These are phyloP conservation scores for Pilasporangium apinafurcum DNA, from an alignment of 352 stramenopile genomes.

Conservation along the genomic window DNA sequence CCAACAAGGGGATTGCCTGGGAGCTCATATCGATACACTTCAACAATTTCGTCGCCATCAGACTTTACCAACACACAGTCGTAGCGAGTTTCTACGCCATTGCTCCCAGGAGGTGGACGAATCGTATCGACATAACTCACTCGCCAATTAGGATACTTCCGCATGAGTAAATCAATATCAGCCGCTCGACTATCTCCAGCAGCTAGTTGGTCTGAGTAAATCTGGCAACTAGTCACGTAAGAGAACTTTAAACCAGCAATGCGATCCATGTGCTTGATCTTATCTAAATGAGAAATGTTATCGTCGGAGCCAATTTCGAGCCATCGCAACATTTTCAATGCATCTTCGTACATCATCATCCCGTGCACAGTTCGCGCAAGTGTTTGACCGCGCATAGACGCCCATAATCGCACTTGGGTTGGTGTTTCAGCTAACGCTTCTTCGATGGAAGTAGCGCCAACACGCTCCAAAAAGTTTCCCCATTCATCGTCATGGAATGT, in stretches of 20 bases:
- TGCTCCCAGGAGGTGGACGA: conserved; percentile 57
- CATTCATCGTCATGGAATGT: conserved; percentile 87
- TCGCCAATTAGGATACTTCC: conserved; percentile 93
- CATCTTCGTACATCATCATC: conserved; percentile 90
- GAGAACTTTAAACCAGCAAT: conserved; percentile 86
- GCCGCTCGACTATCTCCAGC: conserved; percentile 70
- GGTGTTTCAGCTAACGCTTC: conserved; percentile 76
- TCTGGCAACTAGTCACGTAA: conserved; percentile 88
- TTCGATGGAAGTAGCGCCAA: conserved; percentile 66
- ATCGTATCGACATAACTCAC: conserved; percentile 88
- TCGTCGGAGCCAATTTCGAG: conserved; percentile 84
- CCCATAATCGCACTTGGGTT: conserved; percentile 82
- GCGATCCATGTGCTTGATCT: conserved; percentile 87
- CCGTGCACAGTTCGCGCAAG: conserved; percentile 81
- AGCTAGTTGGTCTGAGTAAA: conserved; percentile 80
- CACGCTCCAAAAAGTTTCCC: conserved; percentile 83
- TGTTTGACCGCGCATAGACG: conserved; percentile 82
- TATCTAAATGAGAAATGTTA: conserved; percentile 79
- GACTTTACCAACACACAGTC: conserved; percentile 82
- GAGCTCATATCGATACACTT: conserved; percentile 85
- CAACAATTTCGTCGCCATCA: conserved; percentile 79
- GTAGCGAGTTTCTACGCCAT: conserved; percentile 56
- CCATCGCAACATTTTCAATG: conserved; percentile 86
- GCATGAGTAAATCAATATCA: conserved; percentile 97
- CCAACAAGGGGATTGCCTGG: conserved; percentile 78